Evolutionary conservation across 768 basidiomycete species (phyloP).

Genomic region (Pulveroboletus sp.): DNA sequence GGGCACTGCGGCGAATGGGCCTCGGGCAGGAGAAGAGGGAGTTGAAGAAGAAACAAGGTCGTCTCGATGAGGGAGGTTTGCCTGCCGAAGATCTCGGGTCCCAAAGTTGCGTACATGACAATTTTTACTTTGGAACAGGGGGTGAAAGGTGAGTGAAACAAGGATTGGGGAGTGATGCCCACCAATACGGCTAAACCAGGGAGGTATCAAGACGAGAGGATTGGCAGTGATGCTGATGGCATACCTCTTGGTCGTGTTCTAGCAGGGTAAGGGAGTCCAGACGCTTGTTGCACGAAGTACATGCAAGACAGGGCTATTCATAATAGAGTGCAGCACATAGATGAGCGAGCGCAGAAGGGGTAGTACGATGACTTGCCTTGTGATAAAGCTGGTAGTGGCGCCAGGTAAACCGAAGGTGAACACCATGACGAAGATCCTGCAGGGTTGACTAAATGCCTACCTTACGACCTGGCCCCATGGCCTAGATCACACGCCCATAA

Average conservation of each 20-base stretch:
- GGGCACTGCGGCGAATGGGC: conserved; percentile 13
- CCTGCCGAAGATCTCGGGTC: conserved; percentile 65
- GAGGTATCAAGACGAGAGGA: conserved; percentile 1
- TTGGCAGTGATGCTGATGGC: conserved; percentile 14
- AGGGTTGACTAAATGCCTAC: conserved; percentile 37
- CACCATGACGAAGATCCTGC: conserved; percentile 1
- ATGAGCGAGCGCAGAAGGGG: not conserved
- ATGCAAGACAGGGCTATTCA: conserved; percentile 72
- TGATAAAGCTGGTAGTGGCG: conserved; percentile 58
- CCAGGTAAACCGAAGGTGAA: not conserved
- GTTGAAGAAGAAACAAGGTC: conserved; percentile 33
- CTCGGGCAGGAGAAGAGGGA: conserved; percentile 28
- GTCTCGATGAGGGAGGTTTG: conserved; percentile 55
- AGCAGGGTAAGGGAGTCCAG: conserved; percentile 72
- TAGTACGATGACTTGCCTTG: conserved; percentile 44
- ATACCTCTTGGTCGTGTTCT: conserved; percentile 79
- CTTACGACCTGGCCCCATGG: conserved; percentile 85
- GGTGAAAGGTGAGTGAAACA: not conserved
- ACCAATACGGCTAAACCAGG: conserved; percentile 41
- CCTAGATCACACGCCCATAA: conserved; percentile 37
- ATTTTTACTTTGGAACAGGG: conserved; percentile 55
- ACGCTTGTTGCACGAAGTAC: conserved; percentile 69
- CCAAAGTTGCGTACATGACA: conserved; percentile 82
- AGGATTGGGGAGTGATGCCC: conserved; percentile 6
- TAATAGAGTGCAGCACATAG: not conserved